A percentile compares a stretch with the other conserved stretches of the same genome.
These are phyloP conservation scores for Erucastrum elatum DNA, from an alignment of 345 rosid genomes.

Conservation along the genomic window DNA sequence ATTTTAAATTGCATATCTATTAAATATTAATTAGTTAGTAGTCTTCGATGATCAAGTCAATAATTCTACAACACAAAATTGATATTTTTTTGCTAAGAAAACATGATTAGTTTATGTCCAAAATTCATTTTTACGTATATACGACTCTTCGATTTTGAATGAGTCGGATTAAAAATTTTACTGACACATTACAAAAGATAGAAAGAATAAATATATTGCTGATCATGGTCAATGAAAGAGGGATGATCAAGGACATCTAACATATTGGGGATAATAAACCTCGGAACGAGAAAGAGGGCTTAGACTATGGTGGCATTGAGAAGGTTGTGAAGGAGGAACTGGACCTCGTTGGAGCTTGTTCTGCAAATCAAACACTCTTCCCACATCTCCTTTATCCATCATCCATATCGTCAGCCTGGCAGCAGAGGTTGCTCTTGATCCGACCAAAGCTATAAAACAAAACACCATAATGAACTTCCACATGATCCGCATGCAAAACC, in stretches of 20 bases:
- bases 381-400: constrained; percentile 1
- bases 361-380: constrained; percentile 13
- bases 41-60: too few relatives aligned
- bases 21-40: too few relatives aligned
- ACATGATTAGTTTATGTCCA: too few relatives aligned
- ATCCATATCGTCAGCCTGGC: constrained; percentile 2
- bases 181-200: too few relatives aligned
- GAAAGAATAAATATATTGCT: too few relatives aligned
- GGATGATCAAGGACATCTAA: constrained; percentile 43
- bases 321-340: constrained; percentile 67
- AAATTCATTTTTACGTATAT: too few relatives aligned
- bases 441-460: constrained; percentile 21
- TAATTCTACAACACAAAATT: too few relatives aligned
- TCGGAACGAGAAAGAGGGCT: constrained; percentile 26
- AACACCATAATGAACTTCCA: constrained; percentile 21
- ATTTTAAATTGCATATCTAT: too few relatives aligned
- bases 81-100: too few relatives aligned
- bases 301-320: constrained; percentile 52
- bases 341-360: constrained; percentile 53
- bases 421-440: constrained; percentile 23
- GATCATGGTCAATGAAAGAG: constrained; percentile 1
- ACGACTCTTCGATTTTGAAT: too few relatives aligned
- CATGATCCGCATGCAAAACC: constrained; percentile 17
- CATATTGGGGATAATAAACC: constrained; percentile 17
- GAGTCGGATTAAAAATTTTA: too few relatives aligned